Base-by-base conservation (phyloP, 179 eudicot species). In the Beta corolliflora region DNA sequence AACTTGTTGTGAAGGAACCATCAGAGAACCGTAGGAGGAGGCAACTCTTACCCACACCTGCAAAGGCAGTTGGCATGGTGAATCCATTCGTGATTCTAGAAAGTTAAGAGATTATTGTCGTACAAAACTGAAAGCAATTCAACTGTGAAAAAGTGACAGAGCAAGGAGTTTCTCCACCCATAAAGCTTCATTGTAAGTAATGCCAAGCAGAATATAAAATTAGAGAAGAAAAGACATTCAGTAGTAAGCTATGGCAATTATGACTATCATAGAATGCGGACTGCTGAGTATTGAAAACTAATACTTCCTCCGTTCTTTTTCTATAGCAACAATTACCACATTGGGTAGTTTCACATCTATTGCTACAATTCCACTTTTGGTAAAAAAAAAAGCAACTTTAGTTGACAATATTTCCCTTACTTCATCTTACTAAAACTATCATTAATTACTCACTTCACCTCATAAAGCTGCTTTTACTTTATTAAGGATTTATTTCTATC, bases 31-130 rank as follows among this genome's bases (percentile, higher is more conserved):
- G 90, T 79, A 88, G 83, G 46, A 86, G 90, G 21, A 88, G 90
- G 77, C 90, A 88, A 88, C 90, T 88, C 88, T 88, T 88, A 74
- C 90, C 90, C 76, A 86, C 88, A 86, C 90, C 90, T 88, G 87
- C 67, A 84, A 68, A 55, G 18, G 13, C 46, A 67, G 65, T 71
- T 53, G 46, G 25, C 48, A 56, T 11, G 54, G 70, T 70, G 25
- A 79, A 70, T 21, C 50, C n/a, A 56, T 81, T 61, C 63, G 76
- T 16, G 31, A 45, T 31, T 14, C 53, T 7, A 54, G 25, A 5
- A 23, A 73, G 0, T 10, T 12, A 15, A 25, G 5, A 73, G 14
- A 29, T 16, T 2, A 5, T 50, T 71, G 55, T 25, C 23, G 6
- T 7, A 9, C 25, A 73, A 16, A 54, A 6, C 41, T 69, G 21